Percentiles rank a stretch among this genome's conserved stretches.
These are phyloP conservation scores for Fabrea salina DNA, from an alignment of 169 alveolate species.

Conservation along the genomic window DNA sequence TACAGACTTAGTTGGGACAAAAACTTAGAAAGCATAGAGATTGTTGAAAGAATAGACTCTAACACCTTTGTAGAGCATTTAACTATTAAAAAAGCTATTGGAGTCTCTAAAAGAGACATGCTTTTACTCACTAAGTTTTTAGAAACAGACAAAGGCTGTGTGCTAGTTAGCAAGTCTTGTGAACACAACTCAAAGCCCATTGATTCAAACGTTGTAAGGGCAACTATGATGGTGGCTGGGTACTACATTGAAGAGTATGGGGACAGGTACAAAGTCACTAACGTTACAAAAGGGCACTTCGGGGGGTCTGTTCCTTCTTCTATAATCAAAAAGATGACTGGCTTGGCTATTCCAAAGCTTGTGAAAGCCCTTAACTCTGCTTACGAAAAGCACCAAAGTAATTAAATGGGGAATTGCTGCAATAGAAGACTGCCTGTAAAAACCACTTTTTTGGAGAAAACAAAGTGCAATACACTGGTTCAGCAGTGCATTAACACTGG, in stretches of 20 bases:
- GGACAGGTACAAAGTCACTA: too few species aligned
- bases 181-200: background rate
- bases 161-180: background rate
- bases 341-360: too few species aligned
- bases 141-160: background rate
- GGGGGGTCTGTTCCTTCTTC: too few species aligned
- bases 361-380: too few species aligned
- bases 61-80: background rate
- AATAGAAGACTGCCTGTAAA: too few species aligned
- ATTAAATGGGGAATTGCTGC: too few species aligned
- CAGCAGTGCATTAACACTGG: too few species aligned
- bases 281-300: too few species aligned
- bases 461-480: too few species aligned
- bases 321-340: too few species aligned
- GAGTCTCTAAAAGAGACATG: background rate
- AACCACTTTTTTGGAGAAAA: too few species aligned
- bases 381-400: too few species aligned
- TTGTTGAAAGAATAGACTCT: background rate
- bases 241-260: slow-evolving; percentile 16
- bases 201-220: background rate
- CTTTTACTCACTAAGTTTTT: background rate
- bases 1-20: background rate
- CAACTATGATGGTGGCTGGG: background rate
- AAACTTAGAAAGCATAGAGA: background rate
- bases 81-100: background rate